These are phyloP conservation scores for Luffa aegyptiaca DNA, from an alignment of 306 rosid species.

Conservation along the genomic window DNA sequence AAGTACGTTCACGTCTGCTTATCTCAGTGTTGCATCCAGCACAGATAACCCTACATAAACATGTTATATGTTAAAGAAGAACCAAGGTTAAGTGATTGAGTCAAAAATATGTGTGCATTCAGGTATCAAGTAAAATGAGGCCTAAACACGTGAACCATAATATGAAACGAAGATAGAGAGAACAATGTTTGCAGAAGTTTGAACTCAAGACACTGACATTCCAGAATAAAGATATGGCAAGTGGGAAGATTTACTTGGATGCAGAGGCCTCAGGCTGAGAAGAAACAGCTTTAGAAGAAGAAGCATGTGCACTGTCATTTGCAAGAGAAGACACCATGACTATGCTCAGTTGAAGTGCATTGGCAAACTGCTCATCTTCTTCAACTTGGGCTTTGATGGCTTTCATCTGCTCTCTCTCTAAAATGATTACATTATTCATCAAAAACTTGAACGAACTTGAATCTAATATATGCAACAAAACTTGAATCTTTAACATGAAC, in stretches of 20 bases:
- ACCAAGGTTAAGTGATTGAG: background rate
- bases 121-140: conserved; percentile 28
- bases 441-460: background rate
- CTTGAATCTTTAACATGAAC: background rate
- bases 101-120: conserved; percentile 23
- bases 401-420: conserved; percentile 18
- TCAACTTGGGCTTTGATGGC: conserved; percentile 12
- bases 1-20: conserved; percentile 36
- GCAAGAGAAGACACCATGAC: conserved; percentile 37
- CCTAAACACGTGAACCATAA: conserved; percentile 40
- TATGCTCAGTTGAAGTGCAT: conserved; percentile 81
- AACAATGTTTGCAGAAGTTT: background rate
- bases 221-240: background rate
- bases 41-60: conserved; percentile 39
- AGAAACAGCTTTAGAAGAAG: background rate
- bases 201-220: background rate
- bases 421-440: background rate
- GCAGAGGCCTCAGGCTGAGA: conserved; percentile 22
- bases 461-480: background rate
- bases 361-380: conserved; percentile 48
- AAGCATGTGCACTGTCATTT: conserved; percentile 27
- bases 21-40: conserved; percentile 78
- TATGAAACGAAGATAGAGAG: background rate
- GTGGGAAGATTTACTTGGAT: background rate
- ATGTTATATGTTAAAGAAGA: background rate